phyloP scores from a whole-genome alignment of 129 eudicot genomes.

The Calendula officinalis region DNA sequence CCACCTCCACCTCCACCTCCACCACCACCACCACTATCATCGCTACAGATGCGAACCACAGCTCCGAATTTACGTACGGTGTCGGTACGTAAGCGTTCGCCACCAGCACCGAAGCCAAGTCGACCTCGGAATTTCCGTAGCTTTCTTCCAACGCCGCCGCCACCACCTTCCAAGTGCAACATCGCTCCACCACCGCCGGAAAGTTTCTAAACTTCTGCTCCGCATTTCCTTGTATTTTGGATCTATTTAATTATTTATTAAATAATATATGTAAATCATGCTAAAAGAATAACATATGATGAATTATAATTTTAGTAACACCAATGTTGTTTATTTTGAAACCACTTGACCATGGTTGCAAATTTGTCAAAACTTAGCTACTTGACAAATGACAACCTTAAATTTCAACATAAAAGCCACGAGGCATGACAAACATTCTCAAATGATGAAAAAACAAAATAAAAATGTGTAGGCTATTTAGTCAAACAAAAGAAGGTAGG shows the following conservation, averaged over 20 bases:
- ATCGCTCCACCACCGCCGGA: constrained; percentile 5
- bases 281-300: no score
- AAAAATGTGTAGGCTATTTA: constrained; percentile 58
- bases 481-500: constrained; percentile 42
- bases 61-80: not conserved
- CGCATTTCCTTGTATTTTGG: constrained; percentile 52
- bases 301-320: no score
- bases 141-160: not conserved
- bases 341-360: no score
- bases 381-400: no score
- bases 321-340: no score
- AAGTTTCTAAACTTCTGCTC: constrained; percentile 34
- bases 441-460: no score
- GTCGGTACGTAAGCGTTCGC: not conserved
- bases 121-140: not conserved
- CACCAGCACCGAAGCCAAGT: constrained; percentile 1
- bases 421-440: no score
- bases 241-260: no score
- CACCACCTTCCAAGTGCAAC: no score
- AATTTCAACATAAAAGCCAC: no score
- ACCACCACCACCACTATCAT: not conserved
- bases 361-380: no score
- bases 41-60: not conserved
- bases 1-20: not conserved
- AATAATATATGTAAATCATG: no score